Base-by-base conservation (phyloP, 208 protist species). In the Wallacemonas sp. region DNA sequence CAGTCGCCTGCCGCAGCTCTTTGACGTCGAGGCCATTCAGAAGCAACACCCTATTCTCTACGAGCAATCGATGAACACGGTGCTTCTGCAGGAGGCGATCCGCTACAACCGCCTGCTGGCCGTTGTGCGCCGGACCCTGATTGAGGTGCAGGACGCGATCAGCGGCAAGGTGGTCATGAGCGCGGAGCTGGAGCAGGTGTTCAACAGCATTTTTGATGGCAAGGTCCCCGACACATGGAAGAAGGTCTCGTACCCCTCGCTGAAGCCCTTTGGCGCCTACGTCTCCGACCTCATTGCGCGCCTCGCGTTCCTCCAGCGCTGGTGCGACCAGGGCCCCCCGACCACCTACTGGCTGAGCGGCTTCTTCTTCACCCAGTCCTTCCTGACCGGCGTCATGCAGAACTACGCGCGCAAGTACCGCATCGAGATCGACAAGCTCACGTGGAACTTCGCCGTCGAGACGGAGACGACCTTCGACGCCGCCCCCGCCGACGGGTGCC, bases 351-450 rank as follows among this genome's bases (percentile, higher is more conserved):
- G 95, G 95, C 84, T 99, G 33, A 97, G 95, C 49, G 95, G 94
- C 26, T 98, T 99, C 78, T 99, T 98, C 91, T 99, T 99, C 86
- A 98, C 98, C 31, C 96, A 98, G 75, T 96, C 94, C 0, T 98
- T 98, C 81, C 75, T 98, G 57, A 98, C 97, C 0, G 97, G 95
- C 46, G 92, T 97, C 10, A 94, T 97, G 80, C 97, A 99, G 76
- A 99, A 98, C 86, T 98, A 97, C 77, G 97, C 98, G n/a, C 87
- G 98, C 29, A 97, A 97, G 76, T 81, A 98, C 70, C 74, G 83
- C 39, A 95, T 99, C 25, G 93, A 97, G 39, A 99, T 99, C 46
- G 98, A 99, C 73, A 98, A 97, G 70, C 73, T 99, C n/a, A 74
- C 74, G 2, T 99, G 98, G 88, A 73, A 98, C 61, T 98, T 98